Conservation (phyloP, 805 yeast genomes). For the Nakazawaea pomicola region DNA sequence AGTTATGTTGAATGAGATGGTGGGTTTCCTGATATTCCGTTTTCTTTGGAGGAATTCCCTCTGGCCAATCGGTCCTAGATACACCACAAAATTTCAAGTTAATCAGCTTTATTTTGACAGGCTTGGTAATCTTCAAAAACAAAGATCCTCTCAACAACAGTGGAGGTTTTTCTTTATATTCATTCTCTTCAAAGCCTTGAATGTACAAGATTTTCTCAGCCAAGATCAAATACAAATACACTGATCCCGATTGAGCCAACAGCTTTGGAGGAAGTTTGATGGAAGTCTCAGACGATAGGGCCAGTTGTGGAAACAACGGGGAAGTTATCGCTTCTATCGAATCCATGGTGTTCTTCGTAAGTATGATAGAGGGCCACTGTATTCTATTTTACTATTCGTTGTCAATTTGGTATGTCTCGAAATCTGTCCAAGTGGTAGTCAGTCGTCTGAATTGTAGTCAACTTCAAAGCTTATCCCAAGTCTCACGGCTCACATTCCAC, state of each 20-base stretch:
- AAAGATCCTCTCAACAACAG: constrained; percentile 78
- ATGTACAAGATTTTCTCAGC: constrained; percentile 79
- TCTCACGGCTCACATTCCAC: too few relatives aligned
- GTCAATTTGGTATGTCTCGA: too few relatives aligned
- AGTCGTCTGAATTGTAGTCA: too few relatives aligned
- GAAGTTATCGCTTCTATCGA: constrained; percentile 22
- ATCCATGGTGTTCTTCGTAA: background rate
- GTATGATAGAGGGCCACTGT: too few relatives aligned
- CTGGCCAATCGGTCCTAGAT: constrained; percentile 92
- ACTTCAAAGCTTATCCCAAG: too few relatives aligned
- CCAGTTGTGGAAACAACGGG: constrained; percentile 45
- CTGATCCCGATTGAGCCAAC: constrained; percentile 52
- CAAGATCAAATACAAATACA: constrained; percentile 66
- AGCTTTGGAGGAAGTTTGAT: constrained; percentile 56
- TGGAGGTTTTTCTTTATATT: constrained; percentile 65
- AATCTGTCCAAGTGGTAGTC: background rate
- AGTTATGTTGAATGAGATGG: constrained; percentile 70
- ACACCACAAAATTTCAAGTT: constrained; percentile 58
- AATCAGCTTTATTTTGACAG: constrained; percentile 64
- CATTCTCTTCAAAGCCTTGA: constrained; percentile 73
- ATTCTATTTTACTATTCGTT: too few relatives aligned
- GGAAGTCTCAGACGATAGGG: constrained; percentile 29
- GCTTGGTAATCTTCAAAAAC: constrained; percentile 62
- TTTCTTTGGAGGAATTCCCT: constrained; percentile 92
- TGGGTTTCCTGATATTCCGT: constrained; percentile 58